Percentiles rank a stretch among this genome's conserved stretches.
Evolutionary conservation across 176 grass and related monocot species (phyloP).

Genomic region (Oryza glaberrima): DNA sequence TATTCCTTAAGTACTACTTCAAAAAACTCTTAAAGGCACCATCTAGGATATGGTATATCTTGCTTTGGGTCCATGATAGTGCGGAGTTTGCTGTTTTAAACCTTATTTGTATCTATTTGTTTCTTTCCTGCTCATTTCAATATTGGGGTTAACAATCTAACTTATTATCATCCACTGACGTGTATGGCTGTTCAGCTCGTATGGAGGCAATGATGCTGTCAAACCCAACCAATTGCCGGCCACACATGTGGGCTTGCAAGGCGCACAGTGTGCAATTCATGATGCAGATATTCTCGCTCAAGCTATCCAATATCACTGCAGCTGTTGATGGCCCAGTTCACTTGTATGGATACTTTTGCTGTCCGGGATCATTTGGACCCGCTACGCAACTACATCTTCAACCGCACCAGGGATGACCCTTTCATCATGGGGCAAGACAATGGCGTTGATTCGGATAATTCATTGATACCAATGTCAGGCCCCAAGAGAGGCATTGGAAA

Average conservation of each 20-base stretch:
- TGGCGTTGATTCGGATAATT: background rate
- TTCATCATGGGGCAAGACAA: background rate
- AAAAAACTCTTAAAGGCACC: too few species aligned
- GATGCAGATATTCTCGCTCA: slow-evolving; percentile 6
- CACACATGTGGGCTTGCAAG: background rate
- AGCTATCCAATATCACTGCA: background rate
- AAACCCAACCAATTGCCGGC: background rate
- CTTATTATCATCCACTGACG: background rate
- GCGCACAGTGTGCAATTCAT: background rate
- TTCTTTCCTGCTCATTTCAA: too few species aligned
- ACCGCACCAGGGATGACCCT: slow-evolving; percentile 5
- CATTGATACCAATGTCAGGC: background rate
- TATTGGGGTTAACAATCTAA: background rate
- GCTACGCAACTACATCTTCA: background rate
- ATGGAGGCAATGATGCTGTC: background rate
- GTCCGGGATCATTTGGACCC: background rate
- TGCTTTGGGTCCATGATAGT: too few species aligned
- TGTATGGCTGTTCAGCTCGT: background rate
- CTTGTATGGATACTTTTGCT: background rate
- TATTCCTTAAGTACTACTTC: too few species aligned
- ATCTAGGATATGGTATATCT: too few species aligned
- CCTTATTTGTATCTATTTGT: too few species aligned
- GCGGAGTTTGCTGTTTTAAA: too few species aligned
- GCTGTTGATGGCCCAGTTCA: background rate
- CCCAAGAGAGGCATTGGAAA: background rate